Base-by-base conservation (phyloP, 441 rosid genomes). In the Geranium incanum region DNA sequence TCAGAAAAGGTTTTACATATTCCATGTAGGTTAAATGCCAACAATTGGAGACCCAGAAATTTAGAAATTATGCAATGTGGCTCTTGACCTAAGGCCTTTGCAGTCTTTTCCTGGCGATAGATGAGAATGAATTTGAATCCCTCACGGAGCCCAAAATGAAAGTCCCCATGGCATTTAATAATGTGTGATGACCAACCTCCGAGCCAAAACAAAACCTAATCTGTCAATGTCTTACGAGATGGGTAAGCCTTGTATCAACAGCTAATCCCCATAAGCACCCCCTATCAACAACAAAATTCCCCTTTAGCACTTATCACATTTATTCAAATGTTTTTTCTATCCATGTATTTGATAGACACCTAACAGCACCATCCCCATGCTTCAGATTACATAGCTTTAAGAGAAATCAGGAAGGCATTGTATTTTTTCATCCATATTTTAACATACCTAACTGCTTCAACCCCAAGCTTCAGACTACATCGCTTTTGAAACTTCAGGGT, bases 1-100 rank as follows among this genome's bases (percentile, higher is more conserved):
- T 55, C 62, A 15, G 62, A 55, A 55, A 55, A 52, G 59, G 59
- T 52, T 52, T 52, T 52, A n/a, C 18, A 12, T 52, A 52, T 12
- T 12, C 59, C 16, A n/a, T 52, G 59, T 52, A 0, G n/a, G n/a
- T 45, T 41, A 5, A 41, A 41, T 41, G 1, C 13, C 11, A 45
- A 45, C 55, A 28, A 28, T 28, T 45, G 55, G 55, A 45, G 13
- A 7, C 55, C 55, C 12, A 11, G 12, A 45, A 45, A 2, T 45
- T 7, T 13, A 45, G 55, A 45, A 45, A 2, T 45, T 11, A 9
- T 45, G 55, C 55, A 45, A 45, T 45, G 55, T 45, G 55, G 12
- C 55, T 13, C n/a, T 6, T 45, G 55, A 9, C 3, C 55, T 6
- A 45, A 45, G 55, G 55, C 11, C 55, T 45, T 45, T 2, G 13